Evolutionary conservation across 1,284 basidiomycete genomes (phyloP), one percentile per base, ranked within the genome.

Genomic region (Pascua guehoae): DNA sequence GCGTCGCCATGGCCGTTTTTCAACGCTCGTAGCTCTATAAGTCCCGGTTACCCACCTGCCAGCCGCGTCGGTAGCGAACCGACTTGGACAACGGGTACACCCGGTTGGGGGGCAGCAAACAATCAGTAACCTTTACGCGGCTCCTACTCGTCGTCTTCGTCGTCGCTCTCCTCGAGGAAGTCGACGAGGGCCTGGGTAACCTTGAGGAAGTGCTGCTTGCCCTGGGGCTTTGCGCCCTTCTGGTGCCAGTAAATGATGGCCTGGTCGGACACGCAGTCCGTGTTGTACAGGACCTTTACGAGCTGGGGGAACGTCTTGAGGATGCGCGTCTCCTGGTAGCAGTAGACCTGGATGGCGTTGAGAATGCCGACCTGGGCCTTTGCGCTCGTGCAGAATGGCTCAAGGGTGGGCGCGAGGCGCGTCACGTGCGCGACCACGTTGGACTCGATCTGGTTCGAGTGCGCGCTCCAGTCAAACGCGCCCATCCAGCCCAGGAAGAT

Each of bases 191-290:
- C 74, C 75, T 91, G 88, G 2, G 91, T 88, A 55, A 83, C 85
- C 80, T 91, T 93, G 66, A 97, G 80, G 83, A 98, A 97, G 75
- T 94, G 89, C 75, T 94, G 90, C 75, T 88, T 87, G 53, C 93
- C 94, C 75, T 96, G 89, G 1, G 91, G 84, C 80, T 93, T 96
- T 55, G 92, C 89, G 56, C 95, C 94, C 79, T 98, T 98, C 79
- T 89, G 86, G 79, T 91, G 83, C 94, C 94, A 98, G 79, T 96
- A 98, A 60, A 97, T 88, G 71, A 98, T 94, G 61, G 94, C 93
- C 75, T 93, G 88, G 72, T 94, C 91, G 59, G 90, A 89, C 66
- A 97, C 84, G 78, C 91, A 92, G 71, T 98, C 94, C 70, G 88
- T 86, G 77, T 93, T 94, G 80, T 97, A 97, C 75, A 95, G 82